Evolutionary conservation across 208 protist species (phyloP), one percentile per base, ranked within the genome.

Genomic region (Pavlovales sp.): DNA sequence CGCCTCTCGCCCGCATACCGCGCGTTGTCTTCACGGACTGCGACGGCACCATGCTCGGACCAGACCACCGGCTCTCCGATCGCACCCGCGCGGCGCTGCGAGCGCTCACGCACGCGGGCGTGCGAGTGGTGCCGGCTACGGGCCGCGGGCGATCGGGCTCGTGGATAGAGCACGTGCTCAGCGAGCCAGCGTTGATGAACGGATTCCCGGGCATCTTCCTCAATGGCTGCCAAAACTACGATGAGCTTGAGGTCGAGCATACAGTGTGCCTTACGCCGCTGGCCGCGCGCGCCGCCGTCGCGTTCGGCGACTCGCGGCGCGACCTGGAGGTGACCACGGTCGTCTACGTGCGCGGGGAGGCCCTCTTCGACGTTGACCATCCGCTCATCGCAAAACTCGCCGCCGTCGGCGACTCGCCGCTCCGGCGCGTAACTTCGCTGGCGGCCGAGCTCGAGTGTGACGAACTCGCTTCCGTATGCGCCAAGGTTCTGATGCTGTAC

Each of bases 11-110:
- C 7, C 44, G 44, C 44, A 7, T 57, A 44, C 80, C 80, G 80
- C 39, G 80, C 34, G 80, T 84, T 0, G 18, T 84, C 44, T 84
- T 84, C 80, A 71, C 80, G 18, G 80, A 84, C 80, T 84, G 80
- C 80, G 80, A 84, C 46, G 80, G 80, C 44, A 84, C 80, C 44
- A 42, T 84, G 44, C 80, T 84, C n/a, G n/a, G 80, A 0, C 46
- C 80, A 5, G 80, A 57, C 34, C 80, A 84, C 34, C n/a, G 37
- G 1, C 80, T 84, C 42, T 75, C 44, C 5, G 20, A 0, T 5
- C 80, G 80, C 41, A 30, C 80, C n/a, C 41, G 42, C 5, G 18
- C 1, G 22, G 37, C 42, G 34, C 30, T 84, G 32, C 80, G 46
- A 10, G 22, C 2, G 42, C 80, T 84, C 34, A 11, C n/a, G 34